phyloP scores from a whole-genome alignment of 805 yeast genomes.

The Zygosaccharomyces rouxii region DNA sequence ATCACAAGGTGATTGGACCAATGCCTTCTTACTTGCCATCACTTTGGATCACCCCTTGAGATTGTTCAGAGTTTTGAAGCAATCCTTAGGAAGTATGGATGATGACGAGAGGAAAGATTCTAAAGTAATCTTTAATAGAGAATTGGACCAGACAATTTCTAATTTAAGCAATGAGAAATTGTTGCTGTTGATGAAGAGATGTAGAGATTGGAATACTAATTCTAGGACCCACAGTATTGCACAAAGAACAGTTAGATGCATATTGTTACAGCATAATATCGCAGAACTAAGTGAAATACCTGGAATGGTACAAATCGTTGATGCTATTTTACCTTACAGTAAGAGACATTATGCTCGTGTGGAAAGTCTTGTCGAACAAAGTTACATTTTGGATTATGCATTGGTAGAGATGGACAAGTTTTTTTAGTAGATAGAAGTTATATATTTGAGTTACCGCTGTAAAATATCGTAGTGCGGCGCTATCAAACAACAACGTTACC shows the following conservation, averaged over 20 bases:
- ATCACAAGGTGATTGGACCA: slow-evolving; percentile 71
- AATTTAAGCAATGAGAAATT: slow-evolving; percentile 58
- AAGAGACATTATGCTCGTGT: slow-evolving; percentile 78
- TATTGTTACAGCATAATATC: slow-evolving; percentile 52
- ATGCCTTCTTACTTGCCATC: slow-evolving; percentile 82
- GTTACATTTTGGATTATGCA: slow-evolving; percentile 79
- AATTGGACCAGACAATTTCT: slow-evolving; percentile 61
- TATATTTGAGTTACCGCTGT: not conserved
- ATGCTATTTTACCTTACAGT: slow-evolving; percentile 79
- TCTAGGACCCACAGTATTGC: slow-evolving; percentile 74
- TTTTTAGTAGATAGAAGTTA: slow-evolving; percentile 13
- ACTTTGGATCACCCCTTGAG: slow-evolving; percentile 88
- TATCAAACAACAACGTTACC: slow-evolving; percentile 1
- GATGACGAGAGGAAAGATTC: slow-evolving; percentile 34
- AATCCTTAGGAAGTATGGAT: slow-evolving; percentile 41
- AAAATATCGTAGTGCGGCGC: not conserved
- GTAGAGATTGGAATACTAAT: slow-evolving; percentile 94
- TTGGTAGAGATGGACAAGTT: slow-evolving; percentile 66
- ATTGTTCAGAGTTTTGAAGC: slow-evolving; percentile 68
- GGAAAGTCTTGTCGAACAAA: slow-evolving; percentile 78
- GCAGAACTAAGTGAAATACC: slow-evolving; percentile 58
- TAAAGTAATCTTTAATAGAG: slow-evolving; percentile 32
- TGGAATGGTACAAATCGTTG: slow-evolving; percentile 64
- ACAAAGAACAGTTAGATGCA: slow-evolving; percentile 66
- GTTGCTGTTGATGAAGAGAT: slow-evolving; percentile 57